Evolutionary conservation across 805 yeast species (phyloP), one percentile per base, ranked within the genome.

Genomic region (Brettanomyces bruxellensis): DNA sequence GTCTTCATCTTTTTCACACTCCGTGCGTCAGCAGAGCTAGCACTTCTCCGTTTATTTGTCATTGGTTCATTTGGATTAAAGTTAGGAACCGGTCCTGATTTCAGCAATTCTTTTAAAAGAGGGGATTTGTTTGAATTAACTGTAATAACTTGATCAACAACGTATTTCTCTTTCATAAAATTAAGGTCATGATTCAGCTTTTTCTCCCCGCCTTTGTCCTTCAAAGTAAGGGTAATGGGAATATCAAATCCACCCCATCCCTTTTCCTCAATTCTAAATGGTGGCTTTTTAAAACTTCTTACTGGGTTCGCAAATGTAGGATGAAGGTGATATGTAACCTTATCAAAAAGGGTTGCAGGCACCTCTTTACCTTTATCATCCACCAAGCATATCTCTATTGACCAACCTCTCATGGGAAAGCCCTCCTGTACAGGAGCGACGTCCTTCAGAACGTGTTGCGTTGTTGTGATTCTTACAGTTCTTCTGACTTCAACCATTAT

Each of bases 181-280:
- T 89, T 89, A 62, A 91, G 77, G 66, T 91, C 99, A 62, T 93
- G 98, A 57, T 77, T 79, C 47, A 93, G 65, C 60, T 86, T 86
- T 51, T 84, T 76, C 64, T 90, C 97, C 43, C 98, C 98, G 46
- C 83, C 85, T 60, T 84, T 86, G 49, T 95, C 98, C 18, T 83
- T 73, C 40, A 86, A 69, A 50, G 84, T 84, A 39, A 90, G 70
- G 34, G 85, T 74, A 50, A 93, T 81, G 36, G 86, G 86, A 61
- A 93, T 75, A 60, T 90, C 96, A 59, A 91, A 91, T 55, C 91
- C 98, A 63, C 98, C 99, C 98, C 99, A 91, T 44, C 99, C 99
- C 68, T 87, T 83, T 64, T 91, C 99, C 58, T 80, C 86, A 47
- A 91, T 83, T 59, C 68, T 76, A 68, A 90, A 91, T 9, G 99